Evolutionary conservation across 2,329 filamentous ascomycete species (phyloP), one percentile per base, ranked within the genome.

Genomic region (Claviceps cyperi): DNA sequence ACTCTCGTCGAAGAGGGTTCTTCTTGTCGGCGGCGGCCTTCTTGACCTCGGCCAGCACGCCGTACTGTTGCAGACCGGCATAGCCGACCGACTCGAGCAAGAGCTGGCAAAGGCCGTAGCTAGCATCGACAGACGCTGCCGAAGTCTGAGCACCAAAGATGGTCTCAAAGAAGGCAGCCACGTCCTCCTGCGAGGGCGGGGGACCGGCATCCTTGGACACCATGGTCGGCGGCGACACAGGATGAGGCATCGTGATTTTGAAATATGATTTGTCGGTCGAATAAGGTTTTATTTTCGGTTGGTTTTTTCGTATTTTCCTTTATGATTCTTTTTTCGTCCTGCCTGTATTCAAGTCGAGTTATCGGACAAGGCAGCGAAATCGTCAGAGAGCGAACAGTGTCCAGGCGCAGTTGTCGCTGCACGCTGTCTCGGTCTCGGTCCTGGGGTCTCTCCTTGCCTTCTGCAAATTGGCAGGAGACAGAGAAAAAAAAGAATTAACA

Each of bases 1-100:
- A 88, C 71, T 98, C 92, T 59, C 91, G 79, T 59, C 79, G 80
- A 39, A 84, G 76, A 15, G 84, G 84, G 67, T 83, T 90, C 76
- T 98, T 98, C 81, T 97, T 98, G 71, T 97, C 89, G 59, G 75
- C 71, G 4, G 91, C 89, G 38, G 86, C 87, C 75, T 94, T 79
- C 63, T 74, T 77, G 54, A 80, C 56, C 63, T 78, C 75, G 59
- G 70, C 64, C 28, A 80, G 60, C 56, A 81, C 63, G 55, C 74
- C 75, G 60, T 79, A 80, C 46, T 69, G 59, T 38, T 66, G 60
- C 47, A 81, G 69, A 51, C 77, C 77, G 39, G 65, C 66, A 59
- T 71, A 72, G 55, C 76, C 76, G 53, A 77, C 70, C 39, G 71
- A 70, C 64, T 71, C 72, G 56, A 78, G 64, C 6, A 83, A 64